phyloP scores from a whole-genome alignment of 2,329 filamentous ascomycete genomes.

The Septoria petroselini region DNA sequence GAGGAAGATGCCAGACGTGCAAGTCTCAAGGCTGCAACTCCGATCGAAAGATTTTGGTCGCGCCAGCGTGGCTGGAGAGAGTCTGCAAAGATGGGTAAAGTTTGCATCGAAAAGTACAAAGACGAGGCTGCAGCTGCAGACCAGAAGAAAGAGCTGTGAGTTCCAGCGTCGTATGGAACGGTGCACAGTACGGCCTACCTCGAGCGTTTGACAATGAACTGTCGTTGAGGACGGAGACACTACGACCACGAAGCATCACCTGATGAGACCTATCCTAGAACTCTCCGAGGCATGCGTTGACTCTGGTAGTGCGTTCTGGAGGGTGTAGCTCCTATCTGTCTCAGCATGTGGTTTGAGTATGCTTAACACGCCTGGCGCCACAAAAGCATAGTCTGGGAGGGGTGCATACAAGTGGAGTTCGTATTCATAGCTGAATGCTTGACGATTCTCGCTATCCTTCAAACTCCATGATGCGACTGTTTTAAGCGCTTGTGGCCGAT shows the following conservation, averaged over 20 bases:
- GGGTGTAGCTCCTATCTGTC: background rate
- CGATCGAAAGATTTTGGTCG: constrained; percentile 53
- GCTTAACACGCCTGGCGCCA: constrained; percentile 11
- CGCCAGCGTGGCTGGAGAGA: constrained; percentile 51
- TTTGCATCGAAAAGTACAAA: constrained; percentile 48
- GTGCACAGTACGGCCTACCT: background rate
- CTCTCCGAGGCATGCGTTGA: background rate
- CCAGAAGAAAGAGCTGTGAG: constrained; percentile 37
- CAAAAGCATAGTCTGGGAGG: background rate
- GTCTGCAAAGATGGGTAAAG: constrained; percentile 50
- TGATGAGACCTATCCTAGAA: background rate
- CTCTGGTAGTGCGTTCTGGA: constrained; percentile 1
- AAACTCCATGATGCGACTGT: too few species aligned
- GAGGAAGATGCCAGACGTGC: constrained; percentile 55
- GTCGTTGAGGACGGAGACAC: too few species aligned
- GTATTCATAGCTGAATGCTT: too few species aligned
- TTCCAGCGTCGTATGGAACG: background rate
- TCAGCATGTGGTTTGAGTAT: constrained; percentile 8
- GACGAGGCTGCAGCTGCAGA: constrained; percentile 26
- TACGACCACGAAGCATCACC: background rate
- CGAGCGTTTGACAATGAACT: too few species aligned
- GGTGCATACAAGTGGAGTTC: background rate
- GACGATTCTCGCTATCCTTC: too few species aligned
- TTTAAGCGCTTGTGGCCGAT: too few species aligned
- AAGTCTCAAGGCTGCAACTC: constrained; percentile 43